Evolutionary conservation across 192 early-diverging fungal genomes (phyloP), one percentile per base, ranked within the genome.

Genomic region (Borealophlyctis nickersoniae): DNA sequence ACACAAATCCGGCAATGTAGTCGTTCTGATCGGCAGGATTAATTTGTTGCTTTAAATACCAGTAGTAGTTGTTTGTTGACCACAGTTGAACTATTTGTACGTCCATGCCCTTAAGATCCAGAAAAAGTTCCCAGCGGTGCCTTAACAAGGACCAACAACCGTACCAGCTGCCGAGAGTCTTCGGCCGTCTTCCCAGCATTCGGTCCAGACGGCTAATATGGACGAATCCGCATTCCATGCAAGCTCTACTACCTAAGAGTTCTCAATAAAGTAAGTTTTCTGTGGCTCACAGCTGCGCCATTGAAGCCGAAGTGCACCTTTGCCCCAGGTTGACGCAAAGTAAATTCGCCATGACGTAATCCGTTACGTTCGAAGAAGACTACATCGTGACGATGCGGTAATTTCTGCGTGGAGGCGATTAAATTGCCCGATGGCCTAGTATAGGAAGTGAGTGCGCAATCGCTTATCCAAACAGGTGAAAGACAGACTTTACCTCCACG

Each of bases 301-400:
- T 71, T 56, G 16, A 36, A n/a, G 23, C 57, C 3, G 22, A 29
- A 7, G 35, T 80, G 85, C 3, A 72, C 75, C 7, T 77, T 71
- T 7, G 75, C 67, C 13, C 39, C 45, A 2, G 58, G 62, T 31
- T 87, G 85, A 22, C 91, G 77, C 35, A 99, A 71, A 5, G 86
- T 71, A 71, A 99, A 97, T 66, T 95, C 90, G 54, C 94, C 93
- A 72, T 96, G 96, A 14, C 92, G 81, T 39, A 97, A 75, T 5
- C 96, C 96, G 62, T 99, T 99, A 49, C 84, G 82, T 78, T 99
- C 96, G 56, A 94, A 94, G 58, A 97, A 99, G 4, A 92, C 86
- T 48, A 99, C 84, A 32, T 94, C 88, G 49, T 95, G 92, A 4
- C 85, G 78, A 57, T 92, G 83, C 28, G 87, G 85, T 35, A 88